Base-by-base conservation (phyloP, 2,329 filamentous ascomycete genomes). In the Blumeria graminis region DNA sequence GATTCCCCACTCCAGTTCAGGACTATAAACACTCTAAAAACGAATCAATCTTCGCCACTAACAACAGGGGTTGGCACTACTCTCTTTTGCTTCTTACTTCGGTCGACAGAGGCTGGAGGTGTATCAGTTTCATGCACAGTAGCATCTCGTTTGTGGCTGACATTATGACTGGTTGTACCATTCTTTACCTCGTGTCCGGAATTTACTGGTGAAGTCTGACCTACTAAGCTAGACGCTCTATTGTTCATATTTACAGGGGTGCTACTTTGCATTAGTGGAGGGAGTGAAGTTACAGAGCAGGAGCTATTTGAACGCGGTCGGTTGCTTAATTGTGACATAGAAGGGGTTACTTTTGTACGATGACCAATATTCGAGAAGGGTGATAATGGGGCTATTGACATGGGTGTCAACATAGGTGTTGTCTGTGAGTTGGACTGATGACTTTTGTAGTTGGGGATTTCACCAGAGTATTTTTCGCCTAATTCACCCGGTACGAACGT, bases 291-390 rank as follows among this genome's bases (percentile, higher is more conserved):
- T 34, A 86, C 73, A 10, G 86, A 93, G 0, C 86, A 89, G 0
- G 83, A 77, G 5, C 87, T 93, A 65, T 87, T 93, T n/a, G 86
- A 90, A 59, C 88, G 76, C 1, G 87, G 77, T 10, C 87, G 88
- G 18, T 86, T 92, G 1, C 82, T 77, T 3, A 87, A 85, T 28
- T 84, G 78, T 48, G 66, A 61, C 6, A 76, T 71, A 35, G 76
- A 76, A 1, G 75, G 76, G 34, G 78, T 80, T 48, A 72, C 79
- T 60, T 76, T 73, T 33, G 14, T 13, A 58, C 76, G 70, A 62
- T 78, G 33, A 51, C 34, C 70, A 69, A 78, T 71, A 62, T 71
- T 69, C 5, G 78, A 22, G 62, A 74, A 80, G 18, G 75, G 81
- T 6, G 76, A 84, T 28, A 75, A 75, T 7, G 78, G 77, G 1